phyloP scores from a whole-genome alignment of 1,284 basidiomycete genomes.

The Boletus smithii region DNA sequence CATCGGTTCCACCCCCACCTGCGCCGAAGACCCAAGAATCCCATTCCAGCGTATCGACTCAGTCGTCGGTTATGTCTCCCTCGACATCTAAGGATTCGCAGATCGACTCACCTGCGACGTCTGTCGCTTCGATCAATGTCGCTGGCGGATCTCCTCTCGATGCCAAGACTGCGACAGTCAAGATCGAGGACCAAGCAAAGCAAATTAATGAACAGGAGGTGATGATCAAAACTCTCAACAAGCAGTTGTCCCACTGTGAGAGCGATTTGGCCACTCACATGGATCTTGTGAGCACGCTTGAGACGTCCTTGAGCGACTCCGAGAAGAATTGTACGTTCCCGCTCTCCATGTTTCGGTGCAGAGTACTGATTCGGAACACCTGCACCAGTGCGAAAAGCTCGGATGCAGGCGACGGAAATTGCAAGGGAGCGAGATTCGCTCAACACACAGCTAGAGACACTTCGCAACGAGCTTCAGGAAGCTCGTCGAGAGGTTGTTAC shows the following conservation, averaged over 20 bases:
- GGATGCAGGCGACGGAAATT: constrained; percentile 84
- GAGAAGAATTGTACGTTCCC: constrained; percentile 79
- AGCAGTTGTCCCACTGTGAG: constrained; percentile 88
- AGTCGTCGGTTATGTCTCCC: constrained; percentile 50
- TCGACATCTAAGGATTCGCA: constrained; percentile 63
- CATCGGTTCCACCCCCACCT: constrained; percentile 83
- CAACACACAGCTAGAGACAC: constrained; percentile 56
- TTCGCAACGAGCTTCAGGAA: constrained; percentile 69
- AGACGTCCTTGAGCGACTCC: constrained; percentile 81
- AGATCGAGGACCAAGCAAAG: constrained; percentile 72
- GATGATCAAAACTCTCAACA: constrained; percentile 90
- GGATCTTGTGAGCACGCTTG: constrained; percentile 81
- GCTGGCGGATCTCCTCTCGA: constrained; percentile 41
- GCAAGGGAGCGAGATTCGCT: constrained; percentile 79
- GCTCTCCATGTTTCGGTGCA: constrained; percentile 12
- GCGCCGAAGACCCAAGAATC: constrained; percentile 58
- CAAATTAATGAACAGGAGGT: constrained; percentile 79
- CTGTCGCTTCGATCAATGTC: constrained; percentile 43
- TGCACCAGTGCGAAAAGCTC: constrained; percentile 76
- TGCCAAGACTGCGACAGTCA: constrained; percentile 47
- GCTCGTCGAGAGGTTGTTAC: constrained; percentile 74
- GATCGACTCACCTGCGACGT: constrained; percentile 66
- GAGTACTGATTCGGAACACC: constrained; percentile 20
- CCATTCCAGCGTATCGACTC: constrained; percentile 50
- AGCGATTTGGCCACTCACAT: constrained; percentile 88